These are phyloP conservation scores for Misopates orontium DNA, from an alignment of 257 asterid species.

Conservation along the genomic window DNA sequence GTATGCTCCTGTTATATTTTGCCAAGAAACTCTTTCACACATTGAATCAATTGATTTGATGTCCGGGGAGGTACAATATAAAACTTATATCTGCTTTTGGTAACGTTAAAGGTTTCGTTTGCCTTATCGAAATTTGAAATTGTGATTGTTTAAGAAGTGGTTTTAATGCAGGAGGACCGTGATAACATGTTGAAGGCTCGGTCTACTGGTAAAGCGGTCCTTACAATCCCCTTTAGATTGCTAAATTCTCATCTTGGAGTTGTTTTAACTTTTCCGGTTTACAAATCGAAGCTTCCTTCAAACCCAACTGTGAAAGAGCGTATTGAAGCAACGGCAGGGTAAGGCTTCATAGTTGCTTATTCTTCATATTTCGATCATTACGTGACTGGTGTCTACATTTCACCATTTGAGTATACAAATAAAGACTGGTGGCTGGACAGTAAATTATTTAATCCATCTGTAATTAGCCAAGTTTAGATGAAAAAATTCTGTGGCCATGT, in stretches of 20 bases:
- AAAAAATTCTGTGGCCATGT: too few relatives aligned
- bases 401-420: too few relatives aligned
- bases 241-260: conserved; percentile 86
- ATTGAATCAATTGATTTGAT: conserved; percentile 88
- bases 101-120: neutral
- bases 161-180: conserved; percentile 81
- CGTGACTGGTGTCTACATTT: too few relatives aligned
- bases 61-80: conserved; percentile 99
- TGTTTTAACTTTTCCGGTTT: conserved; percentile 90
- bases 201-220: conserved; percentile 91
- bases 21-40: conserved; percentile 90
- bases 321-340: conserved; percentile 83
- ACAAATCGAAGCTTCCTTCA: conserved; percentile 56
- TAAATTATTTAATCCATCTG: too few relatives aligned
- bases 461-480: too few relatives aligned
- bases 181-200: conserved; percentile 90
- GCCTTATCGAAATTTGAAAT: neutral
- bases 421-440: too few relatives aligned
- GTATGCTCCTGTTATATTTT: conserved; percentile 86
- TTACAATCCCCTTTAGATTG: conserved; percentile 84
- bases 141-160: too few relatives aligned
- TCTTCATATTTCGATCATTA: too few relatives aligned
- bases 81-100: neutral
- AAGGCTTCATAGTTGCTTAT: too few relatives aligned
- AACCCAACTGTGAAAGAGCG: conserved; percentile 73